Evolutionary conservation across 257 asterid species (phyloP).

Genomic region (Salvia splendens): DNA sequence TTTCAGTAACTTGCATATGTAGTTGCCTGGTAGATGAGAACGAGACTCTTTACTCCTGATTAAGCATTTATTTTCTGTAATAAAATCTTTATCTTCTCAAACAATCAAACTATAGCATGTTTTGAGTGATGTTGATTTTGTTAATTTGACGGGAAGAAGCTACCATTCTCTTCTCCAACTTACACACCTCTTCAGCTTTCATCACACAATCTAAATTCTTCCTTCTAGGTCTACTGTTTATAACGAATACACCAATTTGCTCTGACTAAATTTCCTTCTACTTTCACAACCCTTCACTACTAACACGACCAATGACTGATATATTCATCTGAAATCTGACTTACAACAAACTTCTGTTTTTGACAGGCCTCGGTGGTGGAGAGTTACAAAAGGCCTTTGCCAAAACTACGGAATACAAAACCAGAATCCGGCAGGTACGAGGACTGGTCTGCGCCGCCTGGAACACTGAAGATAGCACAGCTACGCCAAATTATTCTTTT

Average conservation of each 20-base stretch:
- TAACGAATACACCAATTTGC: neutral
- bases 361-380: slow-evolving; percentile 77
- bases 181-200: neutral
- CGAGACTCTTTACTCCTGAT: neutral
- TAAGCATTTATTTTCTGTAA: neutral
- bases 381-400: slow-evolving; percentile 69
- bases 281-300: neutral
- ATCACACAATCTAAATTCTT: neutral
- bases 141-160: neutral
- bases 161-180: neutral
- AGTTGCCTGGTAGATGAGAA: neutral
- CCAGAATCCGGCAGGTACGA: slow-evolving; percentile 67
- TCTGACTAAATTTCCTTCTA: neutral
- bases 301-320: neutral
- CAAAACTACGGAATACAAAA: slow-evolving; percentile 78
- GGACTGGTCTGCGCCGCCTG: slow-evolving; percentile 72
- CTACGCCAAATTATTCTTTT: slow-evolving; percentile 72
- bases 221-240: neutral
- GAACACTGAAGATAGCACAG: slow-evolving; percentile 74
- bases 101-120: neutral
- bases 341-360: slow-evolving; percentile 17
- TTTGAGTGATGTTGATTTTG: neutral
- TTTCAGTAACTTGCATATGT: neutral
- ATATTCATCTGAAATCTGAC: neutral
- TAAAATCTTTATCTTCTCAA: too few relatives aligned